phyloP scores from a whole-genome alignment of 257 asterid genomes.

The Scutellaria minor region DNA sequence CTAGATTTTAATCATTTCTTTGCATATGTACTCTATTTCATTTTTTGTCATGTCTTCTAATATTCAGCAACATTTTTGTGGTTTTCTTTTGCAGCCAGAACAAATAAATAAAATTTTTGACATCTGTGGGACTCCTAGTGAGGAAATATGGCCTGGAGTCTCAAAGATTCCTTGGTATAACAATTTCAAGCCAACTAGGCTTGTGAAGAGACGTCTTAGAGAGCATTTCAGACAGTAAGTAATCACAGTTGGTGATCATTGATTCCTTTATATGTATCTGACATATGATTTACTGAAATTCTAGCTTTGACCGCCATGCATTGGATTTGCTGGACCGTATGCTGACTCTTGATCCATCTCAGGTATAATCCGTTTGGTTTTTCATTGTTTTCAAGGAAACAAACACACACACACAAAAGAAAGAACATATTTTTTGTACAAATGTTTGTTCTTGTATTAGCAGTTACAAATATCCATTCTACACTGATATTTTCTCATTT shows the following conservation, averaged over 20 bases:
- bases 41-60: conserved; percentile 11
- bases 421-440: background rate
- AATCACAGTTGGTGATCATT: conserved; percentile 7
- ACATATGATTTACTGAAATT: conserved; percentile 22
- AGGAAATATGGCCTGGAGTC: conserved; percentile 89
- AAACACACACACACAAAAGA: too few species aligned
- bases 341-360: conserved; percentile 90
- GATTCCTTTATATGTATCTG: conserved; percentile 16
- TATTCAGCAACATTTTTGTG: conserved; percentile 4
- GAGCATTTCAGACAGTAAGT: conserved; percentile 87
- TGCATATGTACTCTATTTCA: conserved; percentile 10
- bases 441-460: conserved; percentile 16
- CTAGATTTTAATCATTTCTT: background rate
- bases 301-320: conserved; percentile 93
- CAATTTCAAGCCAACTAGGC: conserved; percentile 77
- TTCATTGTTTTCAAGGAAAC: background rate
- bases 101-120: conserved; percentile 80
- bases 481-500: background rate
- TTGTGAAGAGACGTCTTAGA: conserved; percentile 75
- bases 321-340: conserved; percentile 85
- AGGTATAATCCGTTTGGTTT: conserved; percentile 50
- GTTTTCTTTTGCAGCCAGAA: conserved; percentile 63
- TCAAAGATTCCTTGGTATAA: conserved; percentile 84
- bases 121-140: conserved; percentile 78
- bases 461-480: conserved; percentile 22